phyloP scores from a whole-genome alignment of 2,329 filamentous ascomycete species.

The Gremmenia infestans region DNA sequence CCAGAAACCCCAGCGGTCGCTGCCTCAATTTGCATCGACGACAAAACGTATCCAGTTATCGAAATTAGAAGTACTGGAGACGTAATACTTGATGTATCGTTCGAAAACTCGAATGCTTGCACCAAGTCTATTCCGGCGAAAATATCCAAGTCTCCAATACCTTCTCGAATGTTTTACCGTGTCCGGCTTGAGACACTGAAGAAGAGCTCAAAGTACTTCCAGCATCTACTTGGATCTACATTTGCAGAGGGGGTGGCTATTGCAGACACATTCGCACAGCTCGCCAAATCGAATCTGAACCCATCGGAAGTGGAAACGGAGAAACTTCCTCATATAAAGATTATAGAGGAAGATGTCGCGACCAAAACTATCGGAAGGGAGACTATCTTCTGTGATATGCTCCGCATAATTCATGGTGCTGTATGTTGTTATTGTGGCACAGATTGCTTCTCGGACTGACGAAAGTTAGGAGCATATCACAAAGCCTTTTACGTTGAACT shows the following conservation, averaged over 20 bases:
- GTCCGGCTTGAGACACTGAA: conserved; percentile 54
- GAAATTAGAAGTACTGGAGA: conserved; percentile 56
- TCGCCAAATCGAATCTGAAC: conserved; percentile 42
- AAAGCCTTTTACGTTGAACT: conserved; percentile 47
- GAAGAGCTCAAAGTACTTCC: conserved; percentile 64
- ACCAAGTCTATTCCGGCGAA: conserved; percentile 42
- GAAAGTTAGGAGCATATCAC: conserved; percentile 23
- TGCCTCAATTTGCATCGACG: conserved; percentile 20
- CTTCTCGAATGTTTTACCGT: conserved; percentile 43
- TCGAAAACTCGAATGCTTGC: conserved; percentile 53
- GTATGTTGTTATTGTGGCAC: conserved; percentile 28
- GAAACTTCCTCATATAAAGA: conserved; percentile 58
- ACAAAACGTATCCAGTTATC: conserved; percentile 33
- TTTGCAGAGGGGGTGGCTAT: conserved; percentile 61
- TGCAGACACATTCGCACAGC: conserved; percentile 42
- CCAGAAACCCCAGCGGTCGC: conserved; percentile 2
- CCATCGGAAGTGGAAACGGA: conserved; percentile 43
- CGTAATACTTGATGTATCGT: conserved; percentile 60
- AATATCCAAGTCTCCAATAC: conserved; percentile 21
- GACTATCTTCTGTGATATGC: conserved; percentile 59
- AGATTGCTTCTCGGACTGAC: background rate
- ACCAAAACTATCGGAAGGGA: conserved; percentile 57
- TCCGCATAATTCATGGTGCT: conserved; percentile 58
- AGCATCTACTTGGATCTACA: conserved; percentile 57
- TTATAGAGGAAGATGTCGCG: conserved; percentile 65